A percentile compares a stretch with the other conserved stretches of the same genome.
Evolutionary conservation across 371 early-diverging fungal genomes (phyloP).

Genomic region (Coemansia sp.): DNA sequence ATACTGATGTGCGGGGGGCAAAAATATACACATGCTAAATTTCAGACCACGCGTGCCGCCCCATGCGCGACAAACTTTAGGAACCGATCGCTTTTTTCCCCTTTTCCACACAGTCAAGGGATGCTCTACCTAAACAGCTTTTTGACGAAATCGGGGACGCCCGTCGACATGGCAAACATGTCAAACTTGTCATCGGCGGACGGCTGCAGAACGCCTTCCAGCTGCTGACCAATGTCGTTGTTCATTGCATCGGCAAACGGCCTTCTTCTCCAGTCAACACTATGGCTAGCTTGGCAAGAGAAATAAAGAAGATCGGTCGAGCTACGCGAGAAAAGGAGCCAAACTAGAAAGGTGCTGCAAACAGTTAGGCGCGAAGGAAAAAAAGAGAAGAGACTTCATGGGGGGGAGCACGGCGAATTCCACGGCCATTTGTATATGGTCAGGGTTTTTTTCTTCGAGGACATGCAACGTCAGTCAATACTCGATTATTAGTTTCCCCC

Average conservation of each 20-base stretch:
- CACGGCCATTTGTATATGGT: constrained; percentile 7
- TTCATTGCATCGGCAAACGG: constrained; percentile 24
- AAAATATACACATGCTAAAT: no score
- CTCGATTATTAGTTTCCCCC: neutral
- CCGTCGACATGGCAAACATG: constrained; percentile 49
- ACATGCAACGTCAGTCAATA: neutral
- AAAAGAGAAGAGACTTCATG: neutral
- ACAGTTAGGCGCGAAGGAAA: no score
- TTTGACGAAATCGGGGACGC: constrained; percentile 53
- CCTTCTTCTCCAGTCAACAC: neutral
- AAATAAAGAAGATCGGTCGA: neutral
- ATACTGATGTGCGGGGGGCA: no score
- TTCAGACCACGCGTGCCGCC: no score
- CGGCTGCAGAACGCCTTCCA: constrained; percentile 37
- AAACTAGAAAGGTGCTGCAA: no score
- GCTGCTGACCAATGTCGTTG: constrained; percentile 25
- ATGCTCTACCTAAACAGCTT: constrained; percentile 51
- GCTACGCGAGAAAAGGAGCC: constrained; percentile 4
- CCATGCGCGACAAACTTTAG: no score
- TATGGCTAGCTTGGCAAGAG: neutral
- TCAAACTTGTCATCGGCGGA: constrained; percentile 44
- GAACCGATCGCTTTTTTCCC: neutral
- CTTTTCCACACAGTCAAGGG: neutral
- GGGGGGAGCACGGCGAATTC: neutral
- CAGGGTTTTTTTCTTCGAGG: no score